A percentile compares a stretch with the other conserved stretches of the same genome.
phyloP scores from a whole-genome alignment of 2,329 filamentous ascomycete genomes.

The Reticulascus tulasneorum region DNA sequence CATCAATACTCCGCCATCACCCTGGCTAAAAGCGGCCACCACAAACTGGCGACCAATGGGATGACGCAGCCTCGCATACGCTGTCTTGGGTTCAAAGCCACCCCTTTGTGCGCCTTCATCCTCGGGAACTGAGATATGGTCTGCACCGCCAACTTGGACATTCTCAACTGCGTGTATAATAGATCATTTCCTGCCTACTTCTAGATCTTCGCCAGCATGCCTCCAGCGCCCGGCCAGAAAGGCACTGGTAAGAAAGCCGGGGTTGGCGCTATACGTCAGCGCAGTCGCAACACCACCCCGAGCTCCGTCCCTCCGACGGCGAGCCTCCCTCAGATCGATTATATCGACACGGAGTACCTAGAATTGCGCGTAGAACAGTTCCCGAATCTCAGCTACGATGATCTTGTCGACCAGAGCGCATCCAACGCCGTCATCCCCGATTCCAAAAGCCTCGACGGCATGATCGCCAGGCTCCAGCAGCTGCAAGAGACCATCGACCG shows the following conservation, averaged over 20 bases:
- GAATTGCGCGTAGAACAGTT: slow-evolving; percentile 58
- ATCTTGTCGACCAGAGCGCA: slow-evolving; percentile 61
- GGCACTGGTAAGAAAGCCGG: slow-evolving; percentile 63
- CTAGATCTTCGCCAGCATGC: slow-evolving; percentile 51
- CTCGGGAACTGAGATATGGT: no score
- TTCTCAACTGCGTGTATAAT: no score
- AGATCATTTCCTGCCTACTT: no score
- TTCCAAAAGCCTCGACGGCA: slow-evolving; percentile 59
- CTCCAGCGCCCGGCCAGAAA: slow-evolving; percentile 55
- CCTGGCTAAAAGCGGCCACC: no score
- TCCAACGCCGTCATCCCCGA: slow-evolving; percentile 57
- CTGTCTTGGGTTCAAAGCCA: no score
- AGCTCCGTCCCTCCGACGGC: slow-evolving; percentile 48
- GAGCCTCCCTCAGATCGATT: slow-evolving; percentile 51
- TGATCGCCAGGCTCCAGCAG: slow-evolving; percentile 60
- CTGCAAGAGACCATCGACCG: slow-evolving; percentile 65
- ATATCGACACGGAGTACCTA: slow-evolving; percentile 61
- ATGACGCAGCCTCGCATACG: no score
- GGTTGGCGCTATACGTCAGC: slow-evolving; percentile 57
- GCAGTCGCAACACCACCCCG: slow-evolving; percentile 76
- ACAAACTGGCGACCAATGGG: no score
- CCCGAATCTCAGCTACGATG: slow-evolving; percentile 61
- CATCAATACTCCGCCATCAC: no score
- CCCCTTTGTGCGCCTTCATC: no score
- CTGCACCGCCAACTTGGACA: no score